These are phyloP conservation scores for Yamadazyma jaroonii DNA, from an alignment of 1,139 yeast species.

Conservation along the genomic window DNA sequence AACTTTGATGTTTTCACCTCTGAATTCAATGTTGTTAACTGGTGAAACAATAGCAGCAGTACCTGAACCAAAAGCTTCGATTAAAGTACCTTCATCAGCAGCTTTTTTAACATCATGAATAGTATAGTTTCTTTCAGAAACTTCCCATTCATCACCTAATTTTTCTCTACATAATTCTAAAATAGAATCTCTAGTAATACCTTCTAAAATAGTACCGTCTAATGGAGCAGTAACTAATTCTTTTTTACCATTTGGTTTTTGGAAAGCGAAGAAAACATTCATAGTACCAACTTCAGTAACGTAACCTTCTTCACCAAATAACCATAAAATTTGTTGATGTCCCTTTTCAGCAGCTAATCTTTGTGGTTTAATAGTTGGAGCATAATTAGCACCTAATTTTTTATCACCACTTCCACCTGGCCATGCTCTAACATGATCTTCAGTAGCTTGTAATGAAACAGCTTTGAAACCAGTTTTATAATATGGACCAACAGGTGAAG, in stretches of 20 bases:
- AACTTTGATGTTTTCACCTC: conserved; percentile 65
- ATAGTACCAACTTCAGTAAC: conserved; percentile 97
- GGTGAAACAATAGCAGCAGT: conserved; percentile 98
- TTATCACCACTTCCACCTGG: conserved; percentile 97
- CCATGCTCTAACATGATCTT: conserved; percentile 96
- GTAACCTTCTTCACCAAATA: conserved; percentile 85
- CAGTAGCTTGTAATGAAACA: conserved; percentile 89
- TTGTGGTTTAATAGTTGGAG: conserved; percentile 91
- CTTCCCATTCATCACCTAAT: conserved; percentile 73
- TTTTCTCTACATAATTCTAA: conserved; percentile 71
- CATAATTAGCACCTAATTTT: conserved; percentile 96
- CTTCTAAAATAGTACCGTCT: conserved; percentile 95
- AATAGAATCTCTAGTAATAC: conserved; percentile 93
- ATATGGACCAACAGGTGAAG: conserved; percentile 95
- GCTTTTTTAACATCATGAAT: conserved; percentile 77
- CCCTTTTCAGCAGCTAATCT: conserved; percentile 84
- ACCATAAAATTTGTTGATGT: conserved; percentile 93
- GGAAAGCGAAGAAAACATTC: conserved; percentile 88
- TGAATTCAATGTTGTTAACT: conserved; percentile 80
- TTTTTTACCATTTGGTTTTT: conserved; percentile 72
- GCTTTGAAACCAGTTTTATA: conserved; percentile 92
- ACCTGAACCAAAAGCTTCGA: conserved; percentile 96
- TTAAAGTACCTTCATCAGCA: conserved; percentile 74
- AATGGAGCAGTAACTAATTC: conserved; percentile 95
- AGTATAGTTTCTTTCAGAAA: conserved; percentile 79